A percentile compares a stretch with the other conserved stretches of the same genome.
Conservation (phyloP, 176 grass and related monocot species). For the Oryza nivara region DNA sequence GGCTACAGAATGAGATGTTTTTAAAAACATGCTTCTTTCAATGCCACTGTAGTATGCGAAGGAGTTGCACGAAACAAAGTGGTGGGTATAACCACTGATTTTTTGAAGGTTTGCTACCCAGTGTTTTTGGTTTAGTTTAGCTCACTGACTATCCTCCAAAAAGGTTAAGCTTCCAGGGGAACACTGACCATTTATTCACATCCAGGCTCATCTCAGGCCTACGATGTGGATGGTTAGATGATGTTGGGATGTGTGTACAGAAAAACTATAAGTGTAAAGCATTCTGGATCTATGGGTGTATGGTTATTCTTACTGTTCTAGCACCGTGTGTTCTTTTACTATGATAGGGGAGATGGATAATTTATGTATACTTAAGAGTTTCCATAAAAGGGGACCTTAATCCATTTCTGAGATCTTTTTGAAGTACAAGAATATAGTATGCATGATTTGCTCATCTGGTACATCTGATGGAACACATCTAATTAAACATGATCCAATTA, state of each 20-base stretch:
- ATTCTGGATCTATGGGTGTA: background rate
- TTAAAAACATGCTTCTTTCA: background rate
- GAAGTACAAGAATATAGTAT: background rate
- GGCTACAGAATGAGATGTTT: background rate
- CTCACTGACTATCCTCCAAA: background rate
- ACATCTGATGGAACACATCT: background rate
- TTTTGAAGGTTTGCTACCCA: background rate
- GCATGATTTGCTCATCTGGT: conserved; percentile 3
- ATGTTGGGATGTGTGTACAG: background rate
- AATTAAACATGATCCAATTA: background rate
- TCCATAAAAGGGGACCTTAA: conserved; percentile 7
- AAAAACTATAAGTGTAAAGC: background rate
- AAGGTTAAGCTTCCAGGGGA: background rate
- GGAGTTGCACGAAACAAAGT: background rate
- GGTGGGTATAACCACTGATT: conserved; percentile 1
- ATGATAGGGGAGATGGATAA: conserved; percentile 11
- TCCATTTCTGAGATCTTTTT: background rate
- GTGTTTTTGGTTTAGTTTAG: conserved; percentile 2
- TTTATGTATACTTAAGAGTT: background rate
- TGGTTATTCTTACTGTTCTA: background rate
- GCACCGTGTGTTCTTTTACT: background rate
- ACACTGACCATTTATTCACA: background rate
- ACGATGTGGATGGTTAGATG: background rate
- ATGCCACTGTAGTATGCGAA: background rate
- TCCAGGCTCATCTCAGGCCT: conserved; percentile 13